These are phyloP conservation scores for Fusarium sp. DNA, from an alignment of 2,329 filamentous ascomycete species.

Conservation along the genomic window DNA sequence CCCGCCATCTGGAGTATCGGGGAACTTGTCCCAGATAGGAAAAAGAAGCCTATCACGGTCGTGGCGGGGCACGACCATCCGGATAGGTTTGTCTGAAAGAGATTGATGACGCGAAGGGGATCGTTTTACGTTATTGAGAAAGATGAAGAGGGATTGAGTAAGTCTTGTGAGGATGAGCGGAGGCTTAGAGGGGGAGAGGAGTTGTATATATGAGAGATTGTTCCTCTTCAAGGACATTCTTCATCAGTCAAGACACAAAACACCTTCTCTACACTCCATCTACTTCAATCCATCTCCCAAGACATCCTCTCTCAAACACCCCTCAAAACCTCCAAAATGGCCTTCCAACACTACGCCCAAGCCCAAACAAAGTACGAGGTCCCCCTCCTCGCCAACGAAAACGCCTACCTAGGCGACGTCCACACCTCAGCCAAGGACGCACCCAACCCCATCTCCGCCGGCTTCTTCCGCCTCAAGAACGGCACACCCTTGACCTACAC, in stretches of 20 bases:
- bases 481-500: slow-evolving; percentile 76
- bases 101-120: slow-evolving; percentile 2
- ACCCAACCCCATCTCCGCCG: slow-evolving; percentile 70
- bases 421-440: slow-evolving; percentile 66
- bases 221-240: neutral
- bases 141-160: neutral
- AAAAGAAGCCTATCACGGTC: slow-evolving; percentile 31
- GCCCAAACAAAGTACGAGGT: slow-evolving; percentile 72
- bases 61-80: neutral
- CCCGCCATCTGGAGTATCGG: slow-evolving; percentile 20
- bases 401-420: slow-evolving; percentile 75
- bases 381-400: slow-evolving; percentile 75
- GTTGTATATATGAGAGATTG: slow-evolving; percentile 23
- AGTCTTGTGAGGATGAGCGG: neutral
- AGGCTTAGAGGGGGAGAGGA: neutral
- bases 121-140: slow-evolving; percentile 4
- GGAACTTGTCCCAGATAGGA: slow-evolving; percentile 35
- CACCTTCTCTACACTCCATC: neutral
- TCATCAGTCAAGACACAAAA: slow-evolving; percentile 9
- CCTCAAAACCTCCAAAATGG: slow-evolving; percentile 44
- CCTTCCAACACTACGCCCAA: slow-evolving; percentile 66
- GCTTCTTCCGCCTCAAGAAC: slow-evolving; percentile 76
- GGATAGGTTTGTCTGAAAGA: slow-evolving; percentile 27
- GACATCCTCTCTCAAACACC: neutral
- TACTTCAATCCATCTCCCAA: neutral